Percentiles rank a stretch among this genome's conserved stretches.
These are phyloP conservation scores for Debaryomyces singareniensis DNA, from an alignment of 1,139 yeast genomes.

Conservation along the genomic window DNA sequence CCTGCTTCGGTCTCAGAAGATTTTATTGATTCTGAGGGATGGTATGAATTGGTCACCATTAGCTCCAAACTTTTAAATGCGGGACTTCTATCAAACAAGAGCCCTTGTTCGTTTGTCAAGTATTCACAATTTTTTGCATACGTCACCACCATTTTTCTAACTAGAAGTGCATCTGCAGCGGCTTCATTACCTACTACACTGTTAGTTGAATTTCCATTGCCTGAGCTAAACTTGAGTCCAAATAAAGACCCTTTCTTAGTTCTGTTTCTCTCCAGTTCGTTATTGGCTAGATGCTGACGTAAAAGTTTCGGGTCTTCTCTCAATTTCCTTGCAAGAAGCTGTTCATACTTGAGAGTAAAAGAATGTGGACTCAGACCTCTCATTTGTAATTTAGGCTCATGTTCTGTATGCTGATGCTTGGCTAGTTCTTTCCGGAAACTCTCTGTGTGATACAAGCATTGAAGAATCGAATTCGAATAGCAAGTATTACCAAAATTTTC, in stretches of 20 bases:
- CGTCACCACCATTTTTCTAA: slow-evolving; percentile 16
- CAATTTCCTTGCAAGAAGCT: slow-evolving; percentile 29
- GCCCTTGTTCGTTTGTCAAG: slow-evolving; percentile 29
- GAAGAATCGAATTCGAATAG: slow-evolving; percentile 88
- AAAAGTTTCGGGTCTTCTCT: slow-evolving; percentile 27
- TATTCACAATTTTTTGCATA: slow-evolving; percentile 30
- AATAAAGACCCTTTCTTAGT: slow-evolving; percentile 34
- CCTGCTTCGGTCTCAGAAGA: slow-evolving; percentile 27
- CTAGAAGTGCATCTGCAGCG: slow-evolving; percentile 5
- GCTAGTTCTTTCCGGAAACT: slow-evolving; percentile 57
- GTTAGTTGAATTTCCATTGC: slow-evolving; percentile 7
- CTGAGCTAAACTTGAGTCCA: slow-evolving; percentile 32
- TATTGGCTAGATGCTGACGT: slow-evolving; percentile 1
- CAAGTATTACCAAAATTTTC: slow-evolving; percentile 96
- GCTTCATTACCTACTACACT: slow-evolving; percentile 7
- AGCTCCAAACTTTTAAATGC: slow-evolving; percentile 30
- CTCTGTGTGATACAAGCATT: slow-evolving; percentile 73
- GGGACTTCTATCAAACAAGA: slow-evolving; percentile 21
- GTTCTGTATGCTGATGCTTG: slow-evolving; percentile 24
- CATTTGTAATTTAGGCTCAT: slow-evolving; percentile 32
- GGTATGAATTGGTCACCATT: slow-evolving; percentile 25
- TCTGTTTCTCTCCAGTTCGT: slow-evolving; percentile 22
- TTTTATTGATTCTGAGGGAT: slow-evolving; percentile 27
- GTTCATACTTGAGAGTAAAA: slow-evolving; percentile 42
- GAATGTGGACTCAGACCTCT: slow-evolving; percentile 40